Percentiles rank a stretch among this genome's conserved stretches.
phyloP scores from a whole-genome alignment of 371 early-diverging fungal genomes.

The Mortierella sp. region DNA sequence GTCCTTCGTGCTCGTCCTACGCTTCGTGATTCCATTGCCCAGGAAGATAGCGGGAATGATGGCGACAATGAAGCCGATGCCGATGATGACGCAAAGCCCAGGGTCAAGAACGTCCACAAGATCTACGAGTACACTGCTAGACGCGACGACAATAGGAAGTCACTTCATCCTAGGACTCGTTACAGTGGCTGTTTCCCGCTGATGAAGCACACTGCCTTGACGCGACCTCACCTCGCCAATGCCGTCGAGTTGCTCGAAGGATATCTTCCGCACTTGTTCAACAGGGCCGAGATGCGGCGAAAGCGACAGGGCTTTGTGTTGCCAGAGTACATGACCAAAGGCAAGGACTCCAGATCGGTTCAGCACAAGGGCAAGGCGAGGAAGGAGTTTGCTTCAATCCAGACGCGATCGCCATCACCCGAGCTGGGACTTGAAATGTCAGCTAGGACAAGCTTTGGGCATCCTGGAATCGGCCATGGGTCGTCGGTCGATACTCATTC shows the following conservation, averaged over 20 bases:
- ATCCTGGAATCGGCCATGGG: no score
- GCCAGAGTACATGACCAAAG: constrained; percentile 14
- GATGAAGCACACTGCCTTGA: not conserved
- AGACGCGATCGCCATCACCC: no score
- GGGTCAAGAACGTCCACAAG: not conserved
- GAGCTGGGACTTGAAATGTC: no score
- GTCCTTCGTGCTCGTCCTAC: not conserved
- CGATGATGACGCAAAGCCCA: not conserved
- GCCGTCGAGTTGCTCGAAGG: not conserved
- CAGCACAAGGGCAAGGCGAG: constrained; percentile 2
- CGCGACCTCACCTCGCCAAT: not conserved
- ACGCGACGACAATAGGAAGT: no score
- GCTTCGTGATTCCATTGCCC: not conserved
- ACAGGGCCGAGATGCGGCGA: not conserved
- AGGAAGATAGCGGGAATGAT: not conserved
- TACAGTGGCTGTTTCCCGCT: no score
- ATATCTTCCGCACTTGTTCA: not conserved
- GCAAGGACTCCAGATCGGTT: no score
- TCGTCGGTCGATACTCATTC: no score
- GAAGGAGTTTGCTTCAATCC: no score
- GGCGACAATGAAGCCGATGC: not conserved
- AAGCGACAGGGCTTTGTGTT: constrained; percentile 3
- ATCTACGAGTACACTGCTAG: not conserved
- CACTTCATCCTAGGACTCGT: no score
- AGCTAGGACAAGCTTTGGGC: no score